These are phyloP conservation scores for Micractinium conductrix DNA, from an alignment of 139 green algal genomes.

Conservation along the genomic window DNA sequence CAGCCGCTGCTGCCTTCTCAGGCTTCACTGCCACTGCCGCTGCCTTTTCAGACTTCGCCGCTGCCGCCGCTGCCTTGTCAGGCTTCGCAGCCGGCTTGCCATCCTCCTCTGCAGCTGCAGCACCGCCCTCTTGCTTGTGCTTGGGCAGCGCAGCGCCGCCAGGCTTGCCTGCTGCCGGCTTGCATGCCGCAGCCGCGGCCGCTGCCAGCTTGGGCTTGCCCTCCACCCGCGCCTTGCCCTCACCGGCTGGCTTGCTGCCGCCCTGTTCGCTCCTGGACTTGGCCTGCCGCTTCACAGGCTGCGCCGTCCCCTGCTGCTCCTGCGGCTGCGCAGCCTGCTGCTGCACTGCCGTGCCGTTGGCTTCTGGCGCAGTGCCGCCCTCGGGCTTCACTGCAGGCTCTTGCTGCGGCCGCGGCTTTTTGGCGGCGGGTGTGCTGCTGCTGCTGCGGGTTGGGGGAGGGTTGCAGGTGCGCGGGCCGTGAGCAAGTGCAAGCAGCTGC, in stretches of 20 bases:
- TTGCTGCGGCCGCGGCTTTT: constrained; percentile 5
- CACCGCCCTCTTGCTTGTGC: not conserved
- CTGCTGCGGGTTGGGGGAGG: not conserved
- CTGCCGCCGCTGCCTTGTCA: not conserved
- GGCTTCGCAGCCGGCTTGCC: not conserved
- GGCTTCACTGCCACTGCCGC: not conserved
- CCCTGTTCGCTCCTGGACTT: not conserved
- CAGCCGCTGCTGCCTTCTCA: not conserved
- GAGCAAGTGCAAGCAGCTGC: too few species aligned
- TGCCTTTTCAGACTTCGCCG: not conserved
- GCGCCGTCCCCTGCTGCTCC: not conserved
- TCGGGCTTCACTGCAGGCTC: not conserved
- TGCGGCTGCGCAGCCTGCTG: constrained; percentile 3
- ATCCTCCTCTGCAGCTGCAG: not conserved
- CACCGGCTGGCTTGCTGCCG: not conserved
- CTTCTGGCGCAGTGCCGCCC: not conserved
- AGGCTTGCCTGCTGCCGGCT: not conserved
- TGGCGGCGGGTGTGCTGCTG: not conserved
- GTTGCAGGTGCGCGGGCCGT: too few species aligned
- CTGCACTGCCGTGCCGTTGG: not conserved
- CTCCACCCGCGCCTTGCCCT: not conserved
- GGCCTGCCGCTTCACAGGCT: not conserved
- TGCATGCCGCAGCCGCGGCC: not conserved
- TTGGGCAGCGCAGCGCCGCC: too few species aligned
- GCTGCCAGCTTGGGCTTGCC: not conserved